Evolutionary conservation across 2,329 filamentous ascomycete genomes (phyloP).

Genomic region (Alternaria rosae): DNA sequence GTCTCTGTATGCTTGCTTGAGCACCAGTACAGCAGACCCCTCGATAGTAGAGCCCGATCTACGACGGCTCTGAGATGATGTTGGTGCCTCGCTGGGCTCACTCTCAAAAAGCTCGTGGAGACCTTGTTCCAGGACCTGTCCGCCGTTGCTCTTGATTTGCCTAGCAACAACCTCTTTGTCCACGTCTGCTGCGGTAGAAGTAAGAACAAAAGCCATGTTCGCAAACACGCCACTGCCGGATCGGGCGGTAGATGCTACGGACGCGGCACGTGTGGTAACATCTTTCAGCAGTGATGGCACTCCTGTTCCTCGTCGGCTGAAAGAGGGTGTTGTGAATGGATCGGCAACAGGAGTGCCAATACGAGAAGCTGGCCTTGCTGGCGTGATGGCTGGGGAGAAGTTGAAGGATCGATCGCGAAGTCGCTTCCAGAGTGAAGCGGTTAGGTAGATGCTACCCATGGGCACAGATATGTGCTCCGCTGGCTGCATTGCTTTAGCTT

Average conservation of each 20-base stretch:
- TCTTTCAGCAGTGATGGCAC: conserved; percentile 37
- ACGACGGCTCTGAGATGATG: conserved; percentile 23
- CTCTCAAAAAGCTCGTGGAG: conserved; percentile 81
- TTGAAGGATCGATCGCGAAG: conserved; percentile 51
- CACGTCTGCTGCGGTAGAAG: conserved; percentile 65
- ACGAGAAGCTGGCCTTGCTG: conserved; percentile 28
- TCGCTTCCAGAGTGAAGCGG: conserved; percentile 52
- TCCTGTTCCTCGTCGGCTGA: conserved; percentile 53
- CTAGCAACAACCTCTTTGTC: conserved; percentile 66
- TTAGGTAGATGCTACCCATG: conserved; percentile 54
- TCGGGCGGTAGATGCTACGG: conserved; percentile 36
- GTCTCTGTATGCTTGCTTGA: conserved; percentile 62
- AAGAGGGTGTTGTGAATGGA: conserved; percentile 58
- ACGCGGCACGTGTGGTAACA: conserved; percentile 34
- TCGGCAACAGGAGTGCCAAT: conserved; percentile 41
- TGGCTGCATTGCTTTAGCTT: conserved; percentile 16
- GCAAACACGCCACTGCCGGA: conserved; percentile 65
- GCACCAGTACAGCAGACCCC: conserved; percentile 53
- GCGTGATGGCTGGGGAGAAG: conserved; percentile 26
- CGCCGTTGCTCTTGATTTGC: conserved; percentile 75
- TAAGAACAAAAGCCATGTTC: conserved; percentile 88
- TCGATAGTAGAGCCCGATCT: conserved; percentile 23
- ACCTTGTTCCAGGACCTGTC: conserved; percentile 72
- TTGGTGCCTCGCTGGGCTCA: conserved; percentile 35
- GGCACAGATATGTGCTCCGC: conserved; percentile 48